Evolutionary conservation across 2,329 filamentous ascomycete species (phyloP).

Genomic region (Chaetomium sp.): DNA sequence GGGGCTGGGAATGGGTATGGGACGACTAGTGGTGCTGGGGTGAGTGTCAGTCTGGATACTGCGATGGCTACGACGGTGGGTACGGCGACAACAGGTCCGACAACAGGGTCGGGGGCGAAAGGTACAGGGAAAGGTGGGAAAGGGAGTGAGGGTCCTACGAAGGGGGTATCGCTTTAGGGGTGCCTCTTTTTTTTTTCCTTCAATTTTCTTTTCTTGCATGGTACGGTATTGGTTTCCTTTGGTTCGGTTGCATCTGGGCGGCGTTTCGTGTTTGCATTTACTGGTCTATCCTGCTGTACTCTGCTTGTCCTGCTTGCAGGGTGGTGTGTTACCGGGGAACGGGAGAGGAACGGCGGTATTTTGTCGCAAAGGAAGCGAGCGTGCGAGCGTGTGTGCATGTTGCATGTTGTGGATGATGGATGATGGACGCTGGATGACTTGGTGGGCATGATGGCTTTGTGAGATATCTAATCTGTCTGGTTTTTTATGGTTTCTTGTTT

Average conservation of each 20-base stretch:
- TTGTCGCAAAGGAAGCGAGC: too few relatives aligned
- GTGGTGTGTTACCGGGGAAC: too few relatives aligned
- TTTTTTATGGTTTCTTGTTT: background rate
- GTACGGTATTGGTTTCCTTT: background rate
- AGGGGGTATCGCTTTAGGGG: constrained; percentile 7
- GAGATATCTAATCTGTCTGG: too few relatives aligned
- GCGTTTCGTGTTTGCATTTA: constrained; percentile 7
- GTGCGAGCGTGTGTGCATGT: too few relatives aligned
- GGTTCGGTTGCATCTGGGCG: constrained; percentile 12
- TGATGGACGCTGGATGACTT: too few relatives aligned
- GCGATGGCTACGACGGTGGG: constrained; percentile 1
- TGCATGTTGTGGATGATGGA: too few relatives aligned
- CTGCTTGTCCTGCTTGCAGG: background rate
- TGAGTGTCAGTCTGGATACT: background rate
- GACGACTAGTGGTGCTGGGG: constrained; percentile 4
- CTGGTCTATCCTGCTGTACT: background rate
- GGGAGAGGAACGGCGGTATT: too few relatives aligned
- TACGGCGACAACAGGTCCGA: too few relatives aligned
- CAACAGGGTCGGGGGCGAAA: too few relatives aligned
- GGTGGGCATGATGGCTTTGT: too few relatives aligned
- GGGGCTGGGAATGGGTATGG: background rate
- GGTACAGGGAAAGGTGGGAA: too few relatives aligned
- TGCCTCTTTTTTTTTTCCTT: constrained; percentile 9
- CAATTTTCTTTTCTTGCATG: constrained; percentile 9
- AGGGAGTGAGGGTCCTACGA: background rate